Evolutionary conservation across 2,329 filamentous ascomycete species (phyloP).

Genomic region (Apiospora arundinis): DNA sequence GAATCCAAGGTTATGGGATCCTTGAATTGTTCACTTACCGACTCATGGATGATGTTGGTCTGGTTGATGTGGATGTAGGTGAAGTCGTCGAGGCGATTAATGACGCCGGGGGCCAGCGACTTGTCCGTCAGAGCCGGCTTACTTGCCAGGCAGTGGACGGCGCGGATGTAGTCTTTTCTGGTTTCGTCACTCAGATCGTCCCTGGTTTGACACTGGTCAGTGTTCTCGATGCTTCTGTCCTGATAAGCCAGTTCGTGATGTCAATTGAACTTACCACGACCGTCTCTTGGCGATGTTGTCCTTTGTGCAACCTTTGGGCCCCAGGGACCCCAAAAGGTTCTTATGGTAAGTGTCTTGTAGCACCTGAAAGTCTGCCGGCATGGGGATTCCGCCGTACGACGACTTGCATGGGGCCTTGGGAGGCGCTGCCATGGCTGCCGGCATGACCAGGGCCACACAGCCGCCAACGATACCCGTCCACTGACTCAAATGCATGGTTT

Average conservation of each 20-base stretch:
- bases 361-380: conserved; percentile 28
- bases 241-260: not conserved
- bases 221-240: not conserved
- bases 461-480: not conserved
- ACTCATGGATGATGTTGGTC: conserved; percentile 33
- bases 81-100: conserved; percentile 33
- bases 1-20: too few species aligned
- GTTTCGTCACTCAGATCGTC: conserved; percentile 28
- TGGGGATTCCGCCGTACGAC: conserved; percentile 25
- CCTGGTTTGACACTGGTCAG: conserved; percentile 19
- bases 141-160: conserved; percentile 30
- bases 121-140: conserved; percentile 28
- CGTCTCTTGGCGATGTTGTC: conserved; percentile 27
- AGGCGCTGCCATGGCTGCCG: not conserved
- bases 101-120: conserved; percentile 26
- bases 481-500: not conserved
- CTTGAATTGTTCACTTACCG: too few species aligned
- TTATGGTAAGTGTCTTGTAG: conserved; percentile 29
- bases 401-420: not conserved
- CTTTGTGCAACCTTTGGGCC: conserved; percentile 26
- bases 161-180: conserved; percentile 30
- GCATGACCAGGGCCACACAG: not conserved
- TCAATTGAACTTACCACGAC: conserved; percentile 29
- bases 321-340: conserved; percentile 27
- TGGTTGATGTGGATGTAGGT: conserved; percentile 34